phyloP scores from a whole-genome alignment of 306 rosid genomes.

The Cucumis melo region DNA sequence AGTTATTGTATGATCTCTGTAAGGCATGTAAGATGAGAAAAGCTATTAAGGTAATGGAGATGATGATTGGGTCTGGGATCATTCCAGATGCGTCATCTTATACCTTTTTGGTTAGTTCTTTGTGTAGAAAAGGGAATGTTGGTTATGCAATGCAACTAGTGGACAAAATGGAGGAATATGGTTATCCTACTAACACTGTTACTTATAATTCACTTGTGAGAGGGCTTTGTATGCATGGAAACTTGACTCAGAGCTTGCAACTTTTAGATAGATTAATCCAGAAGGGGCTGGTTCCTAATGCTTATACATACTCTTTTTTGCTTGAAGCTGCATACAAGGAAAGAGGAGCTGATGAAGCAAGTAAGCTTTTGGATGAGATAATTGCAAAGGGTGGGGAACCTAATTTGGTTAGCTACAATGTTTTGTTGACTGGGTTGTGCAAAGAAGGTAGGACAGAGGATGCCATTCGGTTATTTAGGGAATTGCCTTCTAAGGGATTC shows the following conservation, averaged over 20 bases:
- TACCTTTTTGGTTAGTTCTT: slow-evolving; percentile 45
- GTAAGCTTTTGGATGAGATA: slow-evolving; percentile 53
- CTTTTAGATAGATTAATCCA: slow-evolving; percentile 51
- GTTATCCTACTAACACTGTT: slow-evolving; percentile 45
- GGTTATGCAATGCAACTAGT: slow-evolving; percentile 90
- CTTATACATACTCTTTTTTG: slow-evolving; percentile 58
- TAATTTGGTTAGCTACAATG: slow-evolving; percentile 79
- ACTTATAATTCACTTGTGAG: slow-evolving; percentile 64
- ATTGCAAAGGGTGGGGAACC: slow-evolving; percentile 76
- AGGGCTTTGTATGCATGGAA: slow-evolving; percentile 71
- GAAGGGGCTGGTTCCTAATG: slow-evolving; percentile 76
- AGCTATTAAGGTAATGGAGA: slow-evolving; percentile 64
- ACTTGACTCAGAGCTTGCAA: slow-evolving; percentile 54
- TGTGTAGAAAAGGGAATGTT: slow-evolving; percentile 73
- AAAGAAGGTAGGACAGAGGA: slow-evolving; percentile 86
- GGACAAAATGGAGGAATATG: slow-evolving; percentile 66
- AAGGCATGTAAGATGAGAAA: slow-evolving; percentile 46
- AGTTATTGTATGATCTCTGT: slow-evolving; percentile 76
- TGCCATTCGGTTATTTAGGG: slow-evolving; percentile 54
- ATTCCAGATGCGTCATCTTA: slow-evolving; percentile 63
- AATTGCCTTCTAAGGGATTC: slow-evolving; percentile 60
- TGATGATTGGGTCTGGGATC: slow-evolving; percentile 59
- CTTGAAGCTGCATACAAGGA: slow-evolving; percentile 83
- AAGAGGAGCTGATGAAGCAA: slow-evolving; percentile 67
- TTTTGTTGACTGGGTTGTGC: slow-evolving; percentile 71